Evolutionary conservation across 179 eudicot species (phyloP), one percentile per base, ranked within the genome.

Genomic region (Pouteria campechiana): DNA sequence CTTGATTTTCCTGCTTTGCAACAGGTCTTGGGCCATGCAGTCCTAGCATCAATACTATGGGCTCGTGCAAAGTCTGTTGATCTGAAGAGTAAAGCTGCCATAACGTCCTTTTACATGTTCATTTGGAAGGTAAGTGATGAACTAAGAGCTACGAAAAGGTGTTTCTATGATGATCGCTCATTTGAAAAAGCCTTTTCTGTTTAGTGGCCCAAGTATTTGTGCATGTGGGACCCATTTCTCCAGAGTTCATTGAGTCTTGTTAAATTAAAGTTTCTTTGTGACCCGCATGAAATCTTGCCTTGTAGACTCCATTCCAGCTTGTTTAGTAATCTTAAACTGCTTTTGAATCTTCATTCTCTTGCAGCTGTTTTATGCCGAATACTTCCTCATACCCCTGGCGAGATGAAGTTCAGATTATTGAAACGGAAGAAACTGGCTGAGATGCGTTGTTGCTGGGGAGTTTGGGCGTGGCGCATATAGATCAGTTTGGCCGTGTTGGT

Each of bases 321-420:
- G 25, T 20, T 1, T 45, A n/a, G n/a, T n/a, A n/a, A n/a, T n/a
- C n/a, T n/a, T n/a, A 32, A 32, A 17, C 21, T 44, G 3, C 23
- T 36, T 28, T 5, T 22, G 33, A 22, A 24, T 24, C 7, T 34
- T 24, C 17, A 24, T 51, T 7, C 15, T 33, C 8, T 42, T 73
- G 92, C 96, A 90, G 96, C 87, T 90, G 25, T 90, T 90, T 68
- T 89, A 89, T 36, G 97, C 97, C 4, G 97, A 89, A 59, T 89
- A 89, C 68, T 59, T 89, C 65, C 73, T 89, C 55, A 81, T 89
- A 64, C 97, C 97, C 2, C 75, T 90, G 12, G 94, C 82, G 35
- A 74, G 96, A 63, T 86, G 79, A 85, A 46, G 20, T n/a, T n/a
- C n/a, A n/a, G n/a, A n/a, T n/a, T n/a, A n/a, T n/a, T n/a, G n/a